Evolutionary conservation across 1,284 basidiomycete genomes (phyloP).

Genomic region (Sporisorium scitamineum): DNA sequence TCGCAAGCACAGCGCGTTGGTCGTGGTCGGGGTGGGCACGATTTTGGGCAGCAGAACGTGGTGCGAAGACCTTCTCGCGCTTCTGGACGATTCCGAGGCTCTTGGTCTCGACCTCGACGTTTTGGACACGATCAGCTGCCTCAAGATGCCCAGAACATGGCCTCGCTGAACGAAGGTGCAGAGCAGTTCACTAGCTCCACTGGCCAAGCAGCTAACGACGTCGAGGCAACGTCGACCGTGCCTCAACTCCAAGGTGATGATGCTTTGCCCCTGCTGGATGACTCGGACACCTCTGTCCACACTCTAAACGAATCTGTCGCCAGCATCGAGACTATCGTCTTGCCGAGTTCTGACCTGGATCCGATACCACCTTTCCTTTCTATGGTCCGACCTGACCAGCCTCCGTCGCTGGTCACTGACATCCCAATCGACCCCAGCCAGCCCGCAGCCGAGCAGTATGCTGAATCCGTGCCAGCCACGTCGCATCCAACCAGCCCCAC

Average conservation of each 20-base stretch:
- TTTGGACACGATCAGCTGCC: neutral
- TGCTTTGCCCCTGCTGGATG: neutral
- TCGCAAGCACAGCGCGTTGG: neutral
- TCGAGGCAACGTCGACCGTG: neutral
- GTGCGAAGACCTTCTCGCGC: neutral
- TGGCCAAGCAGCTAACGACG: neutral
- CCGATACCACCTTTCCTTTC: neutral
- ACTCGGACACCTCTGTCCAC: neutral
- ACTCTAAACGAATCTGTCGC: neutral
- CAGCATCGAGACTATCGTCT: neutral
- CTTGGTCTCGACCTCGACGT: constrained; percentile 5
- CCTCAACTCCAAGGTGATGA: neutral
- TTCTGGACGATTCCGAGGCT: neutral
- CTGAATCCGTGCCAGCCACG: too few species aligned
- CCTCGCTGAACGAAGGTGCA: neutral
- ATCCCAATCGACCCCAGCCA: neutral
- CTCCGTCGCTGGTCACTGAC: neutral
- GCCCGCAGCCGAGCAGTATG: neutral
- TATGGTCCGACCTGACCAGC: neutral
- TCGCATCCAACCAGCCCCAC: neutral
- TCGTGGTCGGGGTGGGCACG: neutral
- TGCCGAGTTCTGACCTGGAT: neutral
- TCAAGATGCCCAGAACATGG: neutral
- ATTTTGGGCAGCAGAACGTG: neutral
- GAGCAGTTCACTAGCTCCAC: neutral